Evolutionary conservation across 352 stramenopile genomes (phyloP).

Genomic region (Globisporangium cederbergense): DNA sequence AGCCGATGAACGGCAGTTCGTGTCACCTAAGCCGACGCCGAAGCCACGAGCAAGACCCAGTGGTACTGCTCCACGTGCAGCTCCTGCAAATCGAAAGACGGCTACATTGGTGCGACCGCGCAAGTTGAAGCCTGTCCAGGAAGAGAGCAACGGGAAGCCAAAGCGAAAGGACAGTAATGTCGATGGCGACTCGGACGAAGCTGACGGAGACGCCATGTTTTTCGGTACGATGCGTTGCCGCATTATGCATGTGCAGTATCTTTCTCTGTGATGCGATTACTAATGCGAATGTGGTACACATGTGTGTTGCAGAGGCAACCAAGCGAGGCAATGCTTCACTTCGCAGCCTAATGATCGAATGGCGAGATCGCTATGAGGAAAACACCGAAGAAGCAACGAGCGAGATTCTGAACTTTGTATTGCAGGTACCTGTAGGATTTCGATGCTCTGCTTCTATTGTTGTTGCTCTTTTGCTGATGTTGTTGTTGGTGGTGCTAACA

Average conservation of each 20-base stretch:
- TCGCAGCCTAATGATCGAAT: conserved; percentile 50
- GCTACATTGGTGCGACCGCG: conserved; percentile 17
- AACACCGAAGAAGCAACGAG: conserved; percentile 45
- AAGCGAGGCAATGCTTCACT: conserved; percentile 52
- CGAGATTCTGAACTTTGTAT: conserved; percentile 76
- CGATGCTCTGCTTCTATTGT: no score
- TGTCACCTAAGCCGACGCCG: conserved; percentile 10
- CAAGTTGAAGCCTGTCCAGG: conserved; percentile 30
- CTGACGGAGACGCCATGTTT: conserved; percentile 7
- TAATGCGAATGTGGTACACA: not conserved
- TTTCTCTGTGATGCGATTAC: not conserved
- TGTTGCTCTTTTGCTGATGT: not conserved
- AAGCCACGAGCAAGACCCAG: conserved; percentile 6
- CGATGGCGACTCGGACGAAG: conserved; percentile 19
- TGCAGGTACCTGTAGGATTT: conserved; percentile 31
- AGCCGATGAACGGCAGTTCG: conserved; percentile 19
- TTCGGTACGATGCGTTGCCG: conserved; percentile 2
- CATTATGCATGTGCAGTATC: not conserved
- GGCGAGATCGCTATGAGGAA: conserved; percentile 70
- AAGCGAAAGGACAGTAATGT: conserved; percentile 13
- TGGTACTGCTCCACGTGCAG: not conserved
- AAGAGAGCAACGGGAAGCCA: conserved; percentile 13
- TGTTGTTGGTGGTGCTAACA: not conserved
- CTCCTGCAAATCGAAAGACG: conserved; percentile 16
- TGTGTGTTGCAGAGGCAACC: conserved; percentile 41